Conservation (phyloP, 768 basidiomycete species). For the Melanogaster broomeanus region DNA sequence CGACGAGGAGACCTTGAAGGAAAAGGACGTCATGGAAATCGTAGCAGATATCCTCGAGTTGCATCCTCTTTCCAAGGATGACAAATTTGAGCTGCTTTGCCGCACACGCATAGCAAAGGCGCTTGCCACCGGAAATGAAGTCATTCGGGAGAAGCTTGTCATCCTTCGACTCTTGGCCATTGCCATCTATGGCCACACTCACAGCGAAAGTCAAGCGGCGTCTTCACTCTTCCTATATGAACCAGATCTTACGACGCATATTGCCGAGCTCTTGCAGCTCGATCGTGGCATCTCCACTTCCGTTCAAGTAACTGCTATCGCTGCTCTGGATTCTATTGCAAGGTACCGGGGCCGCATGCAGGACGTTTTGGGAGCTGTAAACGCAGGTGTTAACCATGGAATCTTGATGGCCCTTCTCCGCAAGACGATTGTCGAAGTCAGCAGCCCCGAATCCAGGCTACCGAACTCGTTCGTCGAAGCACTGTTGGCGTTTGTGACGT, state of each 20-base stretch:
- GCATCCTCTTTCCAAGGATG: conserved; percentile 72
- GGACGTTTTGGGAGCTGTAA: conserved; percentile 88
- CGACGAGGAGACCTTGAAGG: conserved; percentile 57
- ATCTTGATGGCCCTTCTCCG: conserved; percentile 88
- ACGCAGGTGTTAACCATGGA: conserved; percentile 96
- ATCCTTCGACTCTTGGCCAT: conserved; percentile 82
- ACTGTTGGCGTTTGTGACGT: conserved; percentile 82
- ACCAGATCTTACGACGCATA: conserved; percentile 85
- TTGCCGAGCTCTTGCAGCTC: conserved; percentile 87
- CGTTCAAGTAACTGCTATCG: conserved; percentile 83
- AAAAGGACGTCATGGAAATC: conserved; percentile 71
- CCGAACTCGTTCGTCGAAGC: conserved; percentile 83
- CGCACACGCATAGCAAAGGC: conserved; percentile 81
- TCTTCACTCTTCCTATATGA: conserved; percentile 91
- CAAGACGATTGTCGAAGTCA: conserved; percentile 74
- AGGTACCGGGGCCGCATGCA: conserved; percentile 80
- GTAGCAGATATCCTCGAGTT: conserved; percentile 71
- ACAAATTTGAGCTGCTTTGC: conserved; percentile 87
- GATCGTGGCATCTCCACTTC: conserved; percentile 68
- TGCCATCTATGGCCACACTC: conserved; percentile 89
- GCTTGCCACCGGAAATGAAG: conserved; percentile 56
- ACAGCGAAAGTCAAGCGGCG: conserved; percentile 74
- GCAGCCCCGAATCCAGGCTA: conserved; percentile 60
- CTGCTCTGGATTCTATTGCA: conserved; percentile 88
- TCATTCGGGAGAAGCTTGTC: conserved; percentile 77